These are phyloP conservation scores for Trifolium repens DNA, from an alignment of 306 rosid species.

Conservation along the genomic window DNA sequence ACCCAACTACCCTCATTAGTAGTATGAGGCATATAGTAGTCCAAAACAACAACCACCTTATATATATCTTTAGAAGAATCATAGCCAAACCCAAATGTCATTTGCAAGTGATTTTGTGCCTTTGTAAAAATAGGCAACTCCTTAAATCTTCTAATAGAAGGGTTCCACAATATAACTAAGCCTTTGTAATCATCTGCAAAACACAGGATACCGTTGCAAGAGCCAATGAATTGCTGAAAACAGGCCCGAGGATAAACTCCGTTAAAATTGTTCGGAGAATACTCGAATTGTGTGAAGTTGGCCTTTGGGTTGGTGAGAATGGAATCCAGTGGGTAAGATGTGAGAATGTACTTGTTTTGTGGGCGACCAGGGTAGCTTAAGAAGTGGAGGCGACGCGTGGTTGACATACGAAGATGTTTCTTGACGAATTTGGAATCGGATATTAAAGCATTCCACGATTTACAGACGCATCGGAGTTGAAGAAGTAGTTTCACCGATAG, in stretches of 20 bases:
- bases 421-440: not conserved
- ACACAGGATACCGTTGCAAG: not conserved
- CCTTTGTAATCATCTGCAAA: not conserved
- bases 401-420: not conserved
- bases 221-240: not conserved
- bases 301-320: not conserved
- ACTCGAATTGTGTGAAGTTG: not conserved
- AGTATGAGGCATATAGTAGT: too few species aligned
- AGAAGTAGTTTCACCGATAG: not conserved
- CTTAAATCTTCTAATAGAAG: not conserved
- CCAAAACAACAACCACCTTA: not conserved
- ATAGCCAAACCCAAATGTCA: not conserved
- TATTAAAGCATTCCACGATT: not conserved
- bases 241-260: too few species aligned
- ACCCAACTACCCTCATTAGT: too few species aligned
- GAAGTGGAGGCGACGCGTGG: not conserved
- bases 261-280: too few species aligned
- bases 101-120: too few species aligned
- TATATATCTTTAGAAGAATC: not conserved
- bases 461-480: not conserved
- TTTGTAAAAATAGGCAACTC: not conserved
- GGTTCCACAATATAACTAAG: not conserved
- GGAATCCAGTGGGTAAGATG: not conserved
- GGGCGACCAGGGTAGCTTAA: accelerated
- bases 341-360: too few species aligned